These are phyloP conservation scores for Penicillium paneum DNA, from an alignment of 2,329 filamentous ascomycete species.

Conservation along the genomic window DNA sequence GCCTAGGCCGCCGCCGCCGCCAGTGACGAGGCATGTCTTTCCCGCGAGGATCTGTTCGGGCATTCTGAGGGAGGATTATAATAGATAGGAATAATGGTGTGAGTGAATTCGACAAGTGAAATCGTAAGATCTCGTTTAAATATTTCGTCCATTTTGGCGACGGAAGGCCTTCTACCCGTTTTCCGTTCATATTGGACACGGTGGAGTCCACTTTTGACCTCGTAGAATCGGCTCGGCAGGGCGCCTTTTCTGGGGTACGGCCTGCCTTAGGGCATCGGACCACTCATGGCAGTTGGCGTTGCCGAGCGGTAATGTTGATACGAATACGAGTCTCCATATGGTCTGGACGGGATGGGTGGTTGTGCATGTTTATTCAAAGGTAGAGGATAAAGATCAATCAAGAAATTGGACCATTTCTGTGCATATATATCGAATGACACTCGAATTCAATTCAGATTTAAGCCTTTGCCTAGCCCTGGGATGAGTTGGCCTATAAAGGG, in stretches of 20 bases:
- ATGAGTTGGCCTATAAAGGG: neutral
- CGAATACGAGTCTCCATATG: neutral
- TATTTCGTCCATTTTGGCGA: slow-evolving; percentile 1
- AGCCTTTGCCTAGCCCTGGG: neutral
- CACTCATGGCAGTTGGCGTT: neutral
- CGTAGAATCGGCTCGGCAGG: neutral
- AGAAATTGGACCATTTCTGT: neutral
- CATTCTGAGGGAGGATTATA: slow-evolving; percentile 9
- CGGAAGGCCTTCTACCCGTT: slow-evolving; percentile 9
- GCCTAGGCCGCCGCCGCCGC: slow-evolving; percentile 39
- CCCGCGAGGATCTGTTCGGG: slow-evolving; percentile 20
- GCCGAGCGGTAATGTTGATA: slow-evolving; percentile 12
- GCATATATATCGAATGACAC: too few relatives aligned
- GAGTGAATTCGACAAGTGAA: neutral
- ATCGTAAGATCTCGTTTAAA: neutral
- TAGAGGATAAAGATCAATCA: neutral
- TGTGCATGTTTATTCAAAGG: neutral
- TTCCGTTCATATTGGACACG: slow-evolving; percentile 4
- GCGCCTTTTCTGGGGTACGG: slow-evolving; percentile 3
- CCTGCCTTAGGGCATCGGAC: neutral
- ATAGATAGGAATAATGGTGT: neutral
- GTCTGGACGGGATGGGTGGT: neutral
- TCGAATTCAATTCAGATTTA: neutral
- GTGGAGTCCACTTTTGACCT: slow-evolving; percentile 2
- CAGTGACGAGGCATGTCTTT: slow-evolving; percentile 35